Conservation (phyloP, 768 basidiomycete genomes). For the Butyriboletus loyo region DNA sequence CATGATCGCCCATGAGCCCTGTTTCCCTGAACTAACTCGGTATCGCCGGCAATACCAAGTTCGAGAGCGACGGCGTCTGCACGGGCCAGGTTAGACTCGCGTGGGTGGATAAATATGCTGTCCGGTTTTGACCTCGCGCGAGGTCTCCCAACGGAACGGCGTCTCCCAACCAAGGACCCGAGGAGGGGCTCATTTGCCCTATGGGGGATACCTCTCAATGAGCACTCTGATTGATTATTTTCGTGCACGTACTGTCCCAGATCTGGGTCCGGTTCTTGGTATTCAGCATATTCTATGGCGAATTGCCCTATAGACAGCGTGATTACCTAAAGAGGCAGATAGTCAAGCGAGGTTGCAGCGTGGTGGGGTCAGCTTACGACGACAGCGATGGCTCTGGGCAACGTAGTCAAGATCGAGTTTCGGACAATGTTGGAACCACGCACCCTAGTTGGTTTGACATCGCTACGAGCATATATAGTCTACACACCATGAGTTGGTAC, state of each 20-base stretch:
- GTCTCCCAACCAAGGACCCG: constrained; percentile 2
- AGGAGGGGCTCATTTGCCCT: constrained; percentile 28
- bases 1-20: constrained; percentile 42
- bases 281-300: constrained; percentile 39
- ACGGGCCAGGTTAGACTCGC: constrained; percentile 59
- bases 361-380: constrained; percentile 15
- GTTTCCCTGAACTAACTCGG: constrained; percentile 44
- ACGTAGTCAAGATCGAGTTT: constrained; percentile 5
- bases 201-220: not conserved
- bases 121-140: constrained; percentile 56
- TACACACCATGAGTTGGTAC: constrained; percentile 24
- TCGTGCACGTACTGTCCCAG: constrained; percentile 20
- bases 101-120: constrained; percentile 60
- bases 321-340: constrained; percentile 41
- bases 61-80: constrained; percentile 60
- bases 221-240: not conserved
- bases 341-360: not conserved
- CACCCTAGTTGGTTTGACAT: constrained; percentile 74
- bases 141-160: constrained; percentile 23
- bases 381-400: constrained; percentile 22
- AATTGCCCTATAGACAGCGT: constrained; percentile 59
- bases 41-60: constrained; percentile 48
- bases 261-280: constrained; percentile 16
- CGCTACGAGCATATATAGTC: constrained; percentile 69
- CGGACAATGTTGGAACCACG: constrained; percentile 24